These are phyloP conservation scores for Cyberlindnera subsufficiens DNA, from an alignment of 805 yeast genomes.

Conservation along the genomic window DNA sequence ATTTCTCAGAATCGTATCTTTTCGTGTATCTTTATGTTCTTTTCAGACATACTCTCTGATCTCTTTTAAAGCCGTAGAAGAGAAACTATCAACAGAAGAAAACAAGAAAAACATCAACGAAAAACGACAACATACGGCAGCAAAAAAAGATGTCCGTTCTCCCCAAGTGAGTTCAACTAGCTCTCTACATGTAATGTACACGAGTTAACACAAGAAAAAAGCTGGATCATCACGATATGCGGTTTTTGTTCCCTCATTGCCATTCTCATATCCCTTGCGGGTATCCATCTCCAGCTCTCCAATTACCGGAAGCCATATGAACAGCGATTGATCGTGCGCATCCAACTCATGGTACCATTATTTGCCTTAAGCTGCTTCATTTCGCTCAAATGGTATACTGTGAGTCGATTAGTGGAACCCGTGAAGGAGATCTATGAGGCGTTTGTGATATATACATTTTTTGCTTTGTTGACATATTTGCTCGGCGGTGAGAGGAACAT, in stretches of 20 bases:
- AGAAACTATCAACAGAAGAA: no score
- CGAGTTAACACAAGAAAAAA: constrained; percentile 1
- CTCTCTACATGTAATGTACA: neutral
- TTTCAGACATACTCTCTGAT: no score
- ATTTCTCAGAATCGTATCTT: no score
- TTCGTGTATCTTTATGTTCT: no score
- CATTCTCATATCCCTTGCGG: constrained; percentile 7
- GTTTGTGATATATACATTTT: constrained; percentile 90
- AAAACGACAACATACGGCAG: no score
- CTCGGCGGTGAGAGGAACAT: constrained; percentile 91
- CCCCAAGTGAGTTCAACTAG: no score
- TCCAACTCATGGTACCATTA: constrained; percentile 75
- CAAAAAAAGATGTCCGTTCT: no score
- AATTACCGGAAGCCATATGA: constrained; percentile 88
- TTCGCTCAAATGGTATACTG: constrained; percentile 40
- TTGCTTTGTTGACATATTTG: constrained; percentile 71
- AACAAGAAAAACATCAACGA: no score
- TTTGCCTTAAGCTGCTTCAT: constrained; percentile 69
- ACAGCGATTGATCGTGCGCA: constrained; percentile 79
- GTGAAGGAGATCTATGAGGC: constrained; percentile 90
- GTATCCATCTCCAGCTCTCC: constrained; percentile 36
- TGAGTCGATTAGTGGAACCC: constrained; percentile 57
- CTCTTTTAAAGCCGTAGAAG: no score
- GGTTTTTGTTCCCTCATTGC: constrained; percentile 9
- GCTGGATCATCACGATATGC: constrained; percentile 10